Evolutionary conservation across 768 basidiomycete species (phyloP).

Genomic region (Leccinum pellstonianum): DNA sequence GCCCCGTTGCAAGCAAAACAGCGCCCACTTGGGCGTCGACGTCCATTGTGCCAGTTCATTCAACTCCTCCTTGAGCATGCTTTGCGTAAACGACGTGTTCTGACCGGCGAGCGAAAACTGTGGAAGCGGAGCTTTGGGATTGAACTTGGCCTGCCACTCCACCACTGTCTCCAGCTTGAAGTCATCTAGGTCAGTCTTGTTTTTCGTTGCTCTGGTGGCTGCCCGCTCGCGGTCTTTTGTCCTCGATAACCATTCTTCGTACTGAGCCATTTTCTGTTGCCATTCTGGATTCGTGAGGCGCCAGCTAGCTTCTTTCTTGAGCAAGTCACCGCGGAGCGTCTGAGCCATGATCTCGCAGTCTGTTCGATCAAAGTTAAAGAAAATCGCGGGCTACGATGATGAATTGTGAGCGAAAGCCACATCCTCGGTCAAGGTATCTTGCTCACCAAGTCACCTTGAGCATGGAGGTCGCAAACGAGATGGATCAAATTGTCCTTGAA

Average conservation of each 20-base stretch:
- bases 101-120: constrained; percentile 60
- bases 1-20: constrained; percentile 53
- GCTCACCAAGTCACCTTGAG: constrained; percentile 52
- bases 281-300: constrained; percentile 44
- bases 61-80: constrained; percentile 51
- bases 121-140: constrained; percentile 54
- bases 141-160: constrained; percentile 54
- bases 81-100: constrained; percentile 41
- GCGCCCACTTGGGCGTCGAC: constrained; percentile 41
- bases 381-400: constrained; percentile 53
- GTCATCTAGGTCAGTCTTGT: constrained; percentile 34
- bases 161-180: constrained; percentile 15
- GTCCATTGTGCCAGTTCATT: constrained; percentile 34
- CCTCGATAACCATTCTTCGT: constrained; percentile 47
- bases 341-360: constrained; percentile 56
- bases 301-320: constrained; percentile 50
- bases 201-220: constrained; percentile 41
- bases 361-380: constrained; percentile 65
- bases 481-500: constrained; percentile 48
- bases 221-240: constrained; percentile 49
- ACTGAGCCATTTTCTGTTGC: constrained; percentile 49
- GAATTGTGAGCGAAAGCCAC: not conserved
- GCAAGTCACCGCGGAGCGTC: constrained; percentile 37
- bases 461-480: constrained; percentile 59
- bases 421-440: not conserved